A percentile compares a stretch with the other conserved stretches of the same genome.
Conservation (phyloP, 345 rosid species). For the Cardamine occulta region DNA sequence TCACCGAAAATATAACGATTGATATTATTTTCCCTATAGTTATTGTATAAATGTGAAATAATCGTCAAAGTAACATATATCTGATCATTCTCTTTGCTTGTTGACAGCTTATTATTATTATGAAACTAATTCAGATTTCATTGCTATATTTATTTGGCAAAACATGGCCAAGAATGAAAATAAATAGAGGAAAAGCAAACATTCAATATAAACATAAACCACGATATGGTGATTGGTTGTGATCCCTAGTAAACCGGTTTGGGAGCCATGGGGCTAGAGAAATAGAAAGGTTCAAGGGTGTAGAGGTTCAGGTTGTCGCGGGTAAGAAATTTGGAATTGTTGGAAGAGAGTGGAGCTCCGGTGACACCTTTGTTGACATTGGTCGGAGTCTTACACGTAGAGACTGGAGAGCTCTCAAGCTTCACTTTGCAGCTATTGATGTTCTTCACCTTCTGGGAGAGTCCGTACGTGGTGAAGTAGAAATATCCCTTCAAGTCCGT, state of each 20-base stretch:
- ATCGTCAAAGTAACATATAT: background rate
- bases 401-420: conserved; percentile 53
- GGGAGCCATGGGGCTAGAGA: conserved; percentile 34
- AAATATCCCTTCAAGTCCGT: conserved; percentile 62
- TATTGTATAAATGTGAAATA: background rate
- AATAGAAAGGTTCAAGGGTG: conserved; percentile 47
- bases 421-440: conserved; percentile 59
- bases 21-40: background rate
- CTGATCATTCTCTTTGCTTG: background rate
- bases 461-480: conserved; percentile 46
- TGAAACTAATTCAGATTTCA: background rate
- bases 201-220: conserved; percentile 8
- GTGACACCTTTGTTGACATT: conserved; percentile 54
- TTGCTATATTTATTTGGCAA: background rate
- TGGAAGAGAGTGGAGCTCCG: conserved; percentile 52
- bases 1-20: background rate
- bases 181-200: conserved; percentile 6
- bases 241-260: conserved; percentile 31
- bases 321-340: conserved; percentile 39
- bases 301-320: conserved; percentile 45
- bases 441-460: conserved; percentile 38
- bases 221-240: background rate
- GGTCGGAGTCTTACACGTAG: conserved; percentile 51
- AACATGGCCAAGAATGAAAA: conserved; percentile 1
- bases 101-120: background rate